Evolutionary conservation across 78 protist genomes (phyloP).

Genomic region (Salpingoeca rosetta): DNA sequence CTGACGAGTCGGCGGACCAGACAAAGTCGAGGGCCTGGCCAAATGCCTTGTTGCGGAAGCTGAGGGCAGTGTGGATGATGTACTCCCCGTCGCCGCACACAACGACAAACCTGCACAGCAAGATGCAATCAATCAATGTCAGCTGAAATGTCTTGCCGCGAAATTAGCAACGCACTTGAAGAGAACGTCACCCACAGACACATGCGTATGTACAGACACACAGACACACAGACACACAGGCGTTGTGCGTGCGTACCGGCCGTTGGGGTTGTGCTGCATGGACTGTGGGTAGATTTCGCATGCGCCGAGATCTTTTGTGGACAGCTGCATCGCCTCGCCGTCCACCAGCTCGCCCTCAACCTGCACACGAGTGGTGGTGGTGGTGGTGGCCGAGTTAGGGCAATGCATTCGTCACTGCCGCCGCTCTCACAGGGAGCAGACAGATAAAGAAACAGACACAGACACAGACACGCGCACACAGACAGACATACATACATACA

Average conservation of each 20-base stretch:
- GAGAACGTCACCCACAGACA: not conserved
- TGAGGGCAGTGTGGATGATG: constrained; percentile 88
- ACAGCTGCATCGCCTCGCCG: constrained; percentile 71
- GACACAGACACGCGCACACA: not conserved
- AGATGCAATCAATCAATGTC: not conserved
- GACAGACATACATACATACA: not conserved
- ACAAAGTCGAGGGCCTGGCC: constrained; percentile 92
- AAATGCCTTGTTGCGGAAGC: constrained; percentile 82
- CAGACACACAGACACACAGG: too few species aligned
- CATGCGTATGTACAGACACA: too few species aligned
- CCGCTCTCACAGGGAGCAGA: too few species aligned
- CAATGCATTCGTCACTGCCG: too few species aligned
- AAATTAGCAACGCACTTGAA: not conserved
- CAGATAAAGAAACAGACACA: not conserved
- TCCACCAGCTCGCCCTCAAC: constrained; percentile 29
- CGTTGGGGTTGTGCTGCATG: constrained; percentile 78
- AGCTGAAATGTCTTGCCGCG: not conserved
- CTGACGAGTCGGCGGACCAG: constrained; percentile 63
- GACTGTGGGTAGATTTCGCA: constrained; percentile 77
- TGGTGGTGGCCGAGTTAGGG: too few species aligned
- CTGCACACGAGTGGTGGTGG: too few species aligned
- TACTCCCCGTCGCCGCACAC: constrained; percentile 96
- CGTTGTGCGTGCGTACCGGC: too few species aligned
- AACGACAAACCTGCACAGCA: constrained; percentile 72
- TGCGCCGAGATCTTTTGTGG: constrained; percentile 80